Conservation (phyloP, 2,329 filamentous ascomycete genomes). For the Allantophomopsis cytisporea region DNA sequence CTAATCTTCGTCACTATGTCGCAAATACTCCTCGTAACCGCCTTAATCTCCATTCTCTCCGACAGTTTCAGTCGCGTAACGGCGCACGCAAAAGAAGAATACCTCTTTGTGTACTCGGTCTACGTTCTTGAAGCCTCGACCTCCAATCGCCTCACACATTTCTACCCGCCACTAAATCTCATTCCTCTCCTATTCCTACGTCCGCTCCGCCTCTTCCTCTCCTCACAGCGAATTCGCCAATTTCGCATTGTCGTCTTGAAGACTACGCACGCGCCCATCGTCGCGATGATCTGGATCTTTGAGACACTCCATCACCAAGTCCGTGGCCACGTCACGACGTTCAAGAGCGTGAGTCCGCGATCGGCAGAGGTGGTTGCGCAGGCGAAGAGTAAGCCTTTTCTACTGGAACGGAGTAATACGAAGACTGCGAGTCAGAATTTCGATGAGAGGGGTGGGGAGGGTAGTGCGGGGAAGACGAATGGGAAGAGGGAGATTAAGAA, state of each 20-base stretch:
- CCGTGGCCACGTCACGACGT: slow-evolving; percentile 5
- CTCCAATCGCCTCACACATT: slow-evolving; percentile 54
- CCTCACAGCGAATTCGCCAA: slow-evolving; percentile 48
- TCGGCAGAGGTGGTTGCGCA: too few relatives aligned
- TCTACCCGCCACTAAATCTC: slow-evolving; percentile 62
- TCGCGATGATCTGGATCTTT: slow-evolving; percentile 47
- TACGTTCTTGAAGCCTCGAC: slow-evolving; percentile 55
- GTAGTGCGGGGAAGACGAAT: too few relatives aligned
- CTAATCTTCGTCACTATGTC: slow-evolving; percentile 63
- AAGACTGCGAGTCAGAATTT: too few relatives aligned
- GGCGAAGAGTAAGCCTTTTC: too few relatives aligned
- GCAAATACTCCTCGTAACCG: slow-evolving; percentile 67
- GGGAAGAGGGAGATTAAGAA: too few relatives aligned
- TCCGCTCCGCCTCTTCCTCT: slow-evolving; percentile 55
- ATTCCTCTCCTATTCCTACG: slow-evolving; percentile 59
- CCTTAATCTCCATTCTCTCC: slow-evolving; percentile 63
- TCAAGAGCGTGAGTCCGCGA: too few relatives aligned
- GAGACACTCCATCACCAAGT: slow-evolving; percentile 22
- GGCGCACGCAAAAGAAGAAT: slow-evolving; percentile 56
- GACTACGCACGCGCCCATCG: slow-evolving; percentile 51
- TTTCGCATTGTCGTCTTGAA: slow-evolving; percentile 49
- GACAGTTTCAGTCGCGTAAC: slow-evolving; percentile 54
- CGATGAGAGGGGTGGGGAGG: too few relatives aligned
- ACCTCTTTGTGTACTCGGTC: slow-evolving; percentile 61
- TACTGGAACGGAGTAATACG: too few relatives aligned